Evolutionary conservation across 2,329 filamentous ascomycete genomes (phyloP).

Genomic region (Xylariaceae sp.): DNA sequence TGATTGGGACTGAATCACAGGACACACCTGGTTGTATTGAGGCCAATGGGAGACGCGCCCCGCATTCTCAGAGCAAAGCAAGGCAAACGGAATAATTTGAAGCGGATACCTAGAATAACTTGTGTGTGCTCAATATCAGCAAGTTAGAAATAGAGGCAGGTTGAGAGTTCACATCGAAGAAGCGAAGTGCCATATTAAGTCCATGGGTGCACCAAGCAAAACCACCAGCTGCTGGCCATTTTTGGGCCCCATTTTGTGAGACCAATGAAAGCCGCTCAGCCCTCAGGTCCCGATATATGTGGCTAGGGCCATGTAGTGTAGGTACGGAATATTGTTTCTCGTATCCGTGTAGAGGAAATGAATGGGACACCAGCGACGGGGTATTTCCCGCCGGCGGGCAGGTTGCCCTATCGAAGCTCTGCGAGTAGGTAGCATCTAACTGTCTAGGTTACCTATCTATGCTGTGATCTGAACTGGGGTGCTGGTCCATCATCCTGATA

Average conservation of each 20-base stretch:
- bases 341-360: slow-evolving; percentile 4
- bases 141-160: not conserved
- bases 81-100: too few species aligned
- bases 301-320: slow-evolving; percentile 2
- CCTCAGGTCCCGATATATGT: slow-evolving; percentile 1
- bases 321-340: not conserved
- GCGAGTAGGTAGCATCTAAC: not conserved
- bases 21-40: not conserved
- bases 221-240: slow-evolving; percentile 2
- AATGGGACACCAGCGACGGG: not conserved
- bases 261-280: slow-evolving; percentile 13
- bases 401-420: not conserved
- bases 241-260: slow-evolving; percentile 4
- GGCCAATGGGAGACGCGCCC: not conserved
- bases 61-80: too few species aligned
- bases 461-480: not conserved
- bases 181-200: not conserved
- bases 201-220: not conserved
- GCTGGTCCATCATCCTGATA: not conserved
- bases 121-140: not conserved
- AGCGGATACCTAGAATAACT: not conserved
- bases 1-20: not conserved
- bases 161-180: not conserved
- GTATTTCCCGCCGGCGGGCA: not conserved
- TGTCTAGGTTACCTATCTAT: not conserved